Evolutionary conservation across 1,139 yeast genomes (phyloP).

Genomic region (Martiniozyma asiatica): DNA sequence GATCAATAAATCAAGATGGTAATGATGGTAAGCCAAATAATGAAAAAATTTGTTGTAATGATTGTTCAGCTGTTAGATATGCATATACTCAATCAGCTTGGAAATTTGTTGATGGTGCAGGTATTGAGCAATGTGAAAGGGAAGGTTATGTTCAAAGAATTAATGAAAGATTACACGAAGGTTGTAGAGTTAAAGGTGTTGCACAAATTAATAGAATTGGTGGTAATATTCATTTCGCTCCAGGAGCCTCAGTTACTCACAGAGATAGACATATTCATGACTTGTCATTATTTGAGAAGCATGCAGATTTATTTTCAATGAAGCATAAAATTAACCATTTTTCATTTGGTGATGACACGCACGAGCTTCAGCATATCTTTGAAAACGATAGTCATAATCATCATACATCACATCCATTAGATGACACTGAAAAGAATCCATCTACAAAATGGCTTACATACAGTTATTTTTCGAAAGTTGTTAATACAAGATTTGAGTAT

Average conservation of each 20-base stretch:
- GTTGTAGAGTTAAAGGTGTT: slow-evolving; percentile 76
- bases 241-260: slow-evolving; percentile 59
- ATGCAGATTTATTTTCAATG: slow-evolving; percentile 46
- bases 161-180: slow-evolving; percentile 55
- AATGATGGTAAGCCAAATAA: slow-evolving; percentile 29
- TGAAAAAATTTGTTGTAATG: slow-evolving; percentile 60
- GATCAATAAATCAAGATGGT: slow-evolving; percentile 55
- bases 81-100: slow-evolving; percentile 73
- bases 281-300: slow-evolving; percentile 52
- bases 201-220: slow-evolving; percentile 74
- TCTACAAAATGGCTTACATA: slow-evolving; percentile 51
- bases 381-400: slow-evolving; percentile 18
- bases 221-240: slow-evolving; percentile 92
- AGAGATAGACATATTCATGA: slow-evolving; percentile 71
- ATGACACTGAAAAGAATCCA: slow-evolving; percentile 33
- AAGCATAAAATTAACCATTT: slow-evolving; percentile 70
- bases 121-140: slow-evolving; percentile 78
- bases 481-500: slow-evolving; percentile 75
- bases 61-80: slow-evolving; percentile 66
- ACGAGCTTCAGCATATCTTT: slow-evolving; percentile 15
- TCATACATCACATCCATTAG: slow-evolving; percentile 62
- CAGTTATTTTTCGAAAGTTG: slow-evolving; percentile 79
- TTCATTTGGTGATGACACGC: slow-evolving; percentile 65
- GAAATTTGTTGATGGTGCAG: slow-evolving; percentile 83
- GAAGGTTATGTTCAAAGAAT: slow-evolving; percentile 70